Percentiles rank a stretch among this genome's conserved stretches.
phyloP scores from a whole-genome alignment of 768 basidiomycete genomes.

The Xanthoconium stramineum region DNA sequence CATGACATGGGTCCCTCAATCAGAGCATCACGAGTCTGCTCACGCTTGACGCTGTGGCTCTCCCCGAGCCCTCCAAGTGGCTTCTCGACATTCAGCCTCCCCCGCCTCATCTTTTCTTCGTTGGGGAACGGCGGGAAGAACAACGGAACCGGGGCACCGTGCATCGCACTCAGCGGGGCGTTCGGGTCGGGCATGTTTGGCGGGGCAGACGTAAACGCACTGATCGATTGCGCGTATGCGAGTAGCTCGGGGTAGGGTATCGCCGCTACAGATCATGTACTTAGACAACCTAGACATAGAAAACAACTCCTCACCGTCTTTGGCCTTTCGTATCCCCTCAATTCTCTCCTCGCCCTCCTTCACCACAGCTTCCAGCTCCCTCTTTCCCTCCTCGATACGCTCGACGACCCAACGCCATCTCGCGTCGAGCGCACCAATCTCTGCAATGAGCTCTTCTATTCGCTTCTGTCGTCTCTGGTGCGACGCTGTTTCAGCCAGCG shows the following conservation, averaged over 20 bases:
- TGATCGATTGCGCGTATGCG: slow-evolving; percentile 80
- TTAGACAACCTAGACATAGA: background rate
- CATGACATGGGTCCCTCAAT: slow-evolving; percentile 3
- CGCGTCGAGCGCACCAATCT: slow-evolving; percentile 64
- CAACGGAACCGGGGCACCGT: slow-evolving; percentile 70
- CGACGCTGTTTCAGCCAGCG: slow-evolving; percentile 59
- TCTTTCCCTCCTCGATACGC: slow-evolving; percentile 62
- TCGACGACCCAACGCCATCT: slow-evolving; percentile 68
- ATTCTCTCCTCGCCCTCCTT: slow-evolving; percentile 73
- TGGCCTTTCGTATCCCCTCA: slow-evolving; percentile 66
- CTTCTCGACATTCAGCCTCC: slow-evolving; percentile 74
- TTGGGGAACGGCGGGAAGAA: slow-evolving; percentile 92
- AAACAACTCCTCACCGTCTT: slow-evolving; percentile 48
- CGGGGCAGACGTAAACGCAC: slow-evolving; percentile 84
- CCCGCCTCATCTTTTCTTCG: slow-evolving; percentile 87
- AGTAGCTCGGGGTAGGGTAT: slow-evolving; percentile 82
- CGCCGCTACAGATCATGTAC: slow-evolving; percentile 44
- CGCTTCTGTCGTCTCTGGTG: slow-evolving; percentile 76
- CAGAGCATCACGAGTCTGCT: slow-evolving; percentile 21
- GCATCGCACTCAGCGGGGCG: slow-evolving; percentile 39
- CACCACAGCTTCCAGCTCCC: slow-evolving; percentile 66
- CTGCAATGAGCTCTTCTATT: slow-evolving; percentile 68
- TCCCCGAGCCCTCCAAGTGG: slow-evolving; percentile 77
- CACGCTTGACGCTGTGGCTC: slow-evolving; percentile 78
- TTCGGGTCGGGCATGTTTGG: slow-evolving; percentile 80